A percentile compares a stretch with the other conserved stretches of the same genome.
These are phyloP conservation scores for Penicillium cataractarum DNA, from an alignment of 495 filamentous ascomycete species.

Conservation along the genomic window DNA sequence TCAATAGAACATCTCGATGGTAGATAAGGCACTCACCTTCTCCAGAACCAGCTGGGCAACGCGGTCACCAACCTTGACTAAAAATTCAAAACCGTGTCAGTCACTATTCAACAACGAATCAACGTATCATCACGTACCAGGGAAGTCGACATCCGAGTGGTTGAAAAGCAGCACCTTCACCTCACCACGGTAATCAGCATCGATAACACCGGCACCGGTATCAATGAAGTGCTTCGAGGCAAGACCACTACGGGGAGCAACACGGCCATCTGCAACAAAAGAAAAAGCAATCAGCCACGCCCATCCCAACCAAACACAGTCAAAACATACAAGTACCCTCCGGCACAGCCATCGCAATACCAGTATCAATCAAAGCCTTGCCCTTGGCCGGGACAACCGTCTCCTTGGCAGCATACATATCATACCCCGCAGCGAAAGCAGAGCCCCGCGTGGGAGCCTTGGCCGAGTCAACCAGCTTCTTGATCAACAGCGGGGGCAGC, in stretches of 20 bases:
- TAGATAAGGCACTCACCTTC: slow-evolving; percentile 49
- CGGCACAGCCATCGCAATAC: slow-evolving; percentile 85
- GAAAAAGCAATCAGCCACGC: slow-evolving; percentile 8
- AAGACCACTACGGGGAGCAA: slow-evolving; percentile 90
- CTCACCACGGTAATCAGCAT: slow-evolving; percentile 93
- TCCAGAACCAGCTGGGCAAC: slow-evolving; percentile 93
- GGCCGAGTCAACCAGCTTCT: slow-evolving; percentile 77
- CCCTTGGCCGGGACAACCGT: slow-evolving; percentile 79
- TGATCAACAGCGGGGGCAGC: slow-evolving; percentile 72
- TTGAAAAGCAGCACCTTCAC: slow-evolving; percentile 96
- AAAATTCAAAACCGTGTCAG: slow-evolving; percentile 5
- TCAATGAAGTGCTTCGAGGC: slow-evolving; percentile 94
- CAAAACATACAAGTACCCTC: slow-evolving; percentile 75
- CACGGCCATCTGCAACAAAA: slow-evolving; percentile 69
- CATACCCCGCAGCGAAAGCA: slow-evolving; percentile 89
- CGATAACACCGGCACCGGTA: slow-evolving; percentile 92
- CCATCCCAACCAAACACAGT: not conserved
- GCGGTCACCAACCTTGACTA: slow-evolving; percentile 81
- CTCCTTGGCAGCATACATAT: slow-evolving; percentile 77
- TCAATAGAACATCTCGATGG: not conserved
- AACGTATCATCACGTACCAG: slow-evolving; percentile 31
- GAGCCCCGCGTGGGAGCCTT: slow-evolving; percentile 83
- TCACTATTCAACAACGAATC: not conserved
- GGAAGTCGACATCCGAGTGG: slow-evolving; percentile 80
- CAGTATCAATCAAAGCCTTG: slow-evolving; percentile 86